Percentiles rank a stretch among this genome's conserved stretches.
Conservation (phyloP, 2,329 filamentous ascomycete species). For the Teratosphaeria gauchensis region DNA sequence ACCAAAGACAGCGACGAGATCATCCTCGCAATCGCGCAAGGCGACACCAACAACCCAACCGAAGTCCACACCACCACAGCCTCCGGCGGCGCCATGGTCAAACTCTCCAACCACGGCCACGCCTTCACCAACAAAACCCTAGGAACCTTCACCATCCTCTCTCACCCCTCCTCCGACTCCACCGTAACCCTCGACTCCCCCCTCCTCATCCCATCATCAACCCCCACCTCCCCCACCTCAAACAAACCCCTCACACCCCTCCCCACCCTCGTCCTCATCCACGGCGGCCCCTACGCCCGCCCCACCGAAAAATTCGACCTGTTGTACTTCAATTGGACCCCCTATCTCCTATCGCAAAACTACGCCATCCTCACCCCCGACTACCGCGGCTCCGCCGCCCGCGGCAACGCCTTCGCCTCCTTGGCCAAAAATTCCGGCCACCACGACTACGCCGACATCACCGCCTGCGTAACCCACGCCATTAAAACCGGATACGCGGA, state of each 20-base stretch:
- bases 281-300: conserved; percentile 28
- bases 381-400: conserved; percentile 29
- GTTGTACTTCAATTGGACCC: conserved; percentile 20
- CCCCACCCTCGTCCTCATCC: conserved; percentile 28
- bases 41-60: conserved; percentile 18
- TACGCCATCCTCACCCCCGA: conserved; percentile 31
- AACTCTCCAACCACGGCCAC: conserved; percentile 16
- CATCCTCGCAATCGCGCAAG: conserved; percentile 19
- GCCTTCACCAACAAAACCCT: conserved; percentile 10
- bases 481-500: conserved; percentile 27
- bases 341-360: conserved; percentile 27
- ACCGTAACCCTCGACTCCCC: conserved; percentile 22
- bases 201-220: conserved; percentile 15
- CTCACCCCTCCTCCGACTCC: conserved; percentile 20
- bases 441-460: conserved; percentile 30
- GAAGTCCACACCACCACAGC: conserved; percentile 25
- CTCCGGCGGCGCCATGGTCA: conserved; percentile 8
- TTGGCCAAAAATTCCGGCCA: conserved; percentile 24
- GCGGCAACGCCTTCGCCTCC: conserved; percentile 26
- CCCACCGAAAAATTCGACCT: conserved; percentile 23
- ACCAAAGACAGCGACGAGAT: conserved; percentile 13
- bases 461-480: conserved; percentile 26
- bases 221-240: not conserved
- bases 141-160: conserved; percentile 15
- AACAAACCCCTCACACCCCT: conserved; percentile 9